Conservation (phyloP, 495 filamentous ascomycete species). For the Hyaloscypha variabilis region DNA sequence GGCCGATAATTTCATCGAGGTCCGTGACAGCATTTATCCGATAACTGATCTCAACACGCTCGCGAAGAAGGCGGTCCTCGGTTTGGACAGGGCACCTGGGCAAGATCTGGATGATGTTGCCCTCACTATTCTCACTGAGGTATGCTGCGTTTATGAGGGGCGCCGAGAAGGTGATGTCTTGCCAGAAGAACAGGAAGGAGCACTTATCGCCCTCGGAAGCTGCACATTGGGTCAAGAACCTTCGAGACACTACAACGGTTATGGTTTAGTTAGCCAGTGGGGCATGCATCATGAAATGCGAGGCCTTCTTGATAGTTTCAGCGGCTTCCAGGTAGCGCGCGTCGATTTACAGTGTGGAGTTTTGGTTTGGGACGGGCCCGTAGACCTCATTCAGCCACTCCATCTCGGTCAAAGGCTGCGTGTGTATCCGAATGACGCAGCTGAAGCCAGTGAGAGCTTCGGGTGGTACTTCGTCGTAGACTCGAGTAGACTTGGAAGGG, state of each 20-base stretch:
- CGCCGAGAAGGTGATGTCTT: background rate
- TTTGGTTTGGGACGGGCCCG: background rate
- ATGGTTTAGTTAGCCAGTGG: too few relatives aligned
- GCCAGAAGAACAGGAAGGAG: too few relatives aligned
- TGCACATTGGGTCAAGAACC: background rate
- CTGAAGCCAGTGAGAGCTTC: background rate
- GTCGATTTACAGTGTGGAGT: background rate
- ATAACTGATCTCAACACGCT: too few relatives aligned
- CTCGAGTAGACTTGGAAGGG: background rate
- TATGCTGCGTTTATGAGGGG: background rate
- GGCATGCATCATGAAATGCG: background rate
- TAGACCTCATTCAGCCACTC: background rate
- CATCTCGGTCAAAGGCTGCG: background rate
- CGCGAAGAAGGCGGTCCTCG: too few relatives aligned
- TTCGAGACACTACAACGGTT: background rate
- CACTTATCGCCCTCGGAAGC: background rate
- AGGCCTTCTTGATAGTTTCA: background rate
- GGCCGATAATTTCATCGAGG: too few relatives aligned
- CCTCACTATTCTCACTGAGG: constrained; percentile 3
- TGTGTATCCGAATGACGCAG: background rate
- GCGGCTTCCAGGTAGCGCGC: background rate
- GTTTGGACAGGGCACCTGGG: too few relatives aligned
- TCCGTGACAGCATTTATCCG: too few relatives aligned
- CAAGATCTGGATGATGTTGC: background rate
- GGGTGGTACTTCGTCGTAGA: background rate